phyloP scores from a whole-genome alignment of 257 asterid genomes.

The Nyctanthes arbortristis region DNA sequence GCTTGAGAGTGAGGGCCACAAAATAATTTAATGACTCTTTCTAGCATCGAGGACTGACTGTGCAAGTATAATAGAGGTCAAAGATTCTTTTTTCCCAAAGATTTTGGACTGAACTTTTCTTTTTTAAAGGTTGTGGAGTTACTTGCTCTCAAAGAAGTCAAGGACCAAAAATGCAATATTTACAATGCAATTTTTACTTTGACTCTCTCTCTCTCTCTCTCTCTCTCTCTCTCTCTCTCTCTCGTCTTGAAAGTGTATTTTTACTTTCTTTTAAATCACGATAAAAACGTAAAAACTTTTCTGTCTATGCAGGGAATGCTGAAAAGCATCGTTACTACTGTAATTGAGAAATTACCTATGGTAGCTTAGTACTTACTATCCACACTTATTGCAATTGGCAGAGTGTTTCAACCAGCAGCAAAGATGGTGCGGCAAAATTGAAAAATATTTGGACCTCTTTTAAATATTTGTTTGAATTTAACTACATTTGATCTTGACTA shows the following conservation, averaged over 20 bases:
- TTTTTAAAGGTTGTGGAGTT: background rate
- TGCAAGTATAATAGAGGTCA: background rate
- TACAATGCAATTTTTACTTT: too few species aligned
- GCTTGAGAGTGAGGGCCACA: background rate
- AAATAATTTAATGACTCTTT: background rate
- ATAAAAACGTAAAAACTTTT: background rate
- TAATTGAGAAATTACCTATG: conserved; percentile 46
- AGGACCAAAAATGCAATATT: background rate
- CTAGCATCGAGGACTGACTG: background rate
- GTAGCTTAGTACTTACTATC: conserved; percentile 22
- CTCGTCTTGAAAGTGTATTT: too few species aligned
- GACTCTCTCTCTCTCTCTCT: too few species aligned
- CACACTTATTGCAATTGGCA: too few species aligned
- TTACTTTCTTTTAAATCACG: background rate
- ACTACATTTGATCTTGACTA: too few species aligned
- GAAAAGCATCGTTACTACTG: conserved; percentile 65
- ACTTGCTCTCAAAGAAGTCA: background rate
- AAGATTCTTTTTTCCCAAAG: too few species aligned
- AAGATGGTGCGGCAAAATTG: too few species aligned
- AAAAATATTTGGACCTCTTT: too few species aligned
- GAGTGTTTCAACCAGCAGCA: too few species aligned
- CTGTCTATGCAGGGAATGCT: conserved; percentile 48
- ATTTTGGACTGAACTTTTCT: background rate
- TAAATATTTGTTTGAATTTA: too few species aligned
- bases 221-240: too few species aligned